A percentile compares a stretch with the other conserved stretches of the same genome.
Evolutionary conservation across 2,329 filamentous ascomycete genomes (phyloP).

Genomic region (Fonsecaea monophora): DNA sequence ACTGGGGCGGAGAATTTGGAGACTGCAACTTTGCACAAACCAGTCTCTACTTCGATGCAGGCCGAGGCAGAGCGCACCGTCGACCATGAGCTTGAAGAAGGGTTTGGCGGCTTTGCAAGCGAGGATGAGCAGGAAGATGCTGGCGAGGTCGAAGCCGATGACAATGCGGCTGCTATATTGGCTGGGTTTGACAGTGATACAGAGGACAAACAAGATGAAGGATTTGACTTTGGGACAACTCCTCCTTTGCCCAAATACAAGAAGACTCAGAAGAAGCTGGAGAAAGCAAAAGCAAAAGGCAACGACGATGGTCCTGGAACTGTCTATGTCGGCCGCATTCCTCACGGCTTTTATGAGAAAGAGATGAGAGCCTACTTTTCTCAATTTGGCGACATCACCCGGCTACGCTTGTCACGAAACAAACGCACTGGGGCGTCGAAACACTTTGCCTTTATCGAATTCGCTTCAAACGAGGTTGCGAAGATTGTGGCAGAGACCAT

Average conservation of each 20-base stretch:
- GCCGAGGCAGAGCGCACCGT: conserved; percentile 39
- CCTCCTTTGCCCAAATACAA: conserved; percentile 55
- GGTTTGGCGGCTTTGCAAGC: conserved; percentile 43
- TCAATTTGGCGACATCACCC: conserved; percentile 85
- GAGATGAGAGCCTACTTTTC: conserved; percentile 93
- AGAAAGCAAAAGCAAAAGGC: conserved; percentile 58
- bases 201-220: conserved; percentile 54
- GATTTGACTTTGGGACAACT: conserved; percentile 54
- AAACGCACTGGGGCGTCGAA: conserved; percentile 88
- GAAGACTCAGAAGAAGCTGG: conserved; percentile 57
- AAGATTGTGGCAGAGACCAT: conserved; percentile 93
- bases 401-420: conserved; percentile 85
- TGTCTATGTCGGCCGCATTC: conserved; percentile 86
- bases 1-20: conserved; percentile 34
- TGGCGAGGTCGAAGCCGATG: conserved; percentile 52
- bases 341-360: conserved; percentile 95
- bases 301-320: conserved; percentile 67
- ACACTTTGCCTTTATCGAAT: conserved; percentile 96
- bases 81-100: conserved; percentile 40
- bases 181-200: conserved; percentile 64
- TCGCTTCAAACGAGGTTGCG: conserved; percentile 76
- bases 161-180: conserved; percentile 62
- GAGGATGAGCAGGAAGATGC: conserved; percentile 41
- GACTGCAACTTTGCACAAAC: conserved; percentile 32
- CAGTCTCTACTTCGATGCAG: conserved; percentile 35